phyloP scores from a whole-genome alignment of 306 rosid species.

The Arachis hypogaea region DNA sequence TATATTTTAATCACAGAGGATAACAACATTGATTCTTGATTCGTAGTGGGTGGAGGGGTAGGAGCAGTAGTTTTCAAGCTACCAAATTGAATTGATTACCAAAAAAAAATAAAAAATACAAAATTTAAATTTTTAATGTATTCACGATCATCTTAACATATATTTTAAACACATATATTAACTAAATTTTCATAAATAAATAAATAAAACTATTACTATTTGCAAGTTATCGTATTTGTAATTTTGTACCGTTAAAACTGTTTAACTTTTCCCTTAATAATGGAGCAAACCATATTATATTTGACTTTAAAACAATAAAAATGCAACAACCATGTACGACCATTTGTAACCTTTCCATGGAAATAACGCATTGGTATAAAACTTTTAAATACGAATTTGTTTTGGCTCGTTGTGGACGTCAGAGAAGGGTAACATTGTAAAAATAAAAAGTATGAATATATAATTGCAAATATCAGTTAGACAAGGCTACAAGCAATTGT shows the following conservation, averaged over 20 bases:
- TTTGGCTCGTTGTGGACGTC: constrained; percentile 14
- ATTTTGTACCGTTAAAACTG: background rate
- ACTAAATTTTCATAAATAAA: too few species aligned
- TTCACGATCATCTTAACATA: too few species aligned
- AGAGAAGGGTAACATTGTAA: background rate
- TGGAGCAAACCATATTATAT: constrained; percentile 1
- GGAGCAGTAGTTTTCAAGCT: constrained; percentile 38
- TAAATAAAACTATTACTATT: background rate
- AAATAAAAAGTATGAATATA: background rate
- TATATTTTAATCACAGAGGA: background rate
- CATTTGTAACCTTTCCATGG: constrained; percentile 7
- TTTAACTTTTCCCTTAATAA: background rate
- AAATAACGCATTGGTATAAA: background rate
- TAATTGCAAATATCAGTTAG: background rate
- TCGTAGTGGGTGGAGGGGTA: constrained; percentile 18
- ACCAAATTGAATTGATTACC: background rate
- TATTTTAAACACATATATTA: too few species aligned
- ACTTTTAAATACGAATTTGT: background rate
- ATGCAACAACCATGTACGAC: background rate
- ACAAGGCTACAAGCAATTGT: background rate
- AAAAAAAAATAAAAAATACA: too few species aligned
- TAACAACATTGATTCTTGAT: constrained; percentile 6
- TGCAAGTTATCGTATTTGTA: background rate
- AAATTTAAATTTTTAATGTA: too few species aligned
- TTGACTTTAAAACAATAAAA: background rate